These are phyloP conservation scores for Micromonas commoda DNA, from an alignment of 139 green algal species.

Conservation along the genomic window DNA sequence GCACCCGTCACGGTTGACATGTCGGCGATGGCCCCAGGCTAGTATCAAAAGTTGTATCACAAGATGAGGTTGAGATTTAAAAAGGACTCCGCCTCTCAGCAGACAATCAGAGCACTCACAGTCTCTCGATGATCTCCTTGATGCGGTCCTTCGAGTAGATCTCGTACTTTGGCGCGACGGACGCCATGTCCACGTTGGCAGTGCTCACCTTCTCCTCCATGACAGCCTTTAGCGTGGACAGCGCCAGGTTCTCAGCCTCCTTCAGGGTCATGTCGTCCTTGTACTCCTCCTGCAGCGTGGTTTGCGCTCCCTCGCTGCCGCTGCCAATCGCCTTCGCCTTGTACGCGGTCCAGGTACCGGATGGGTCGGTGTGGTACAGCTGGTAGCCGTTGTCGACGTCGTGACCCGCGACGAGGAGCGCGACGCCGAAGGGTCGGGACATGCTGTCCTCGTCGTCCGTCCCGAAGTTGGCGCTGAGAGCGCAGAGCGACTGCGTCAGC, in stretches of 20 bases:
- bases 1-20: no score
- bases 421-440: slow-evolving; percentile 96
- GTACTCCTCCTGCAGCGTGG: slow-evolving; percentile 58
- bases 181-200: slow-evolving; percentile 95
- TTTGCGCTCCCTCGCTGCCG: slow-evolving; percentile 87
- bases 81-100: no score
- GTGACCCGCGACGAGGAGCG: slow-evolving; percentile 88
- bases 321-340: slow-evolving; percentile 91
- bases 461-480: slow-evolving; percentile 91
- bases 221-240: slow-evolving; percentile 93
- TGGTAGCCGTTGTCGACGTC: slow-evolving; percentile 52
- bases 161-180: slow-evolving; percentile 81
- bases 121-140: slow-evolving; percentile 74
- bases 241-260: slow-evolving; percentile 90
- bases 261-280: slow-evolving; percentile 80
- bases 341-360: slow-evolving; percentile 85
- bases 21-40: no score
- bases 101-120: slow-evolving; percentile 50
- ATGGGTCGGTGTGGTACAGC: slow-evolving; percentile 89
- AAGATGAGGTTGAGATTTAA: no score
- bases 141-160: slow-evolving; percentile 83
- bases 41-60: no score
- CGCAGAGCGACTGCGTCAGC: slow-evolving; percentile 85
- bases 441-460: slow-evolving; percentile 84
- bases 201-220: slow-evolving; percentile 98